Evolutionary conservation across 345 rosid genomes (phyloP), one percentile per base, ranked within the genome.

Genomic region (Pelargonium nanum): DNA sequence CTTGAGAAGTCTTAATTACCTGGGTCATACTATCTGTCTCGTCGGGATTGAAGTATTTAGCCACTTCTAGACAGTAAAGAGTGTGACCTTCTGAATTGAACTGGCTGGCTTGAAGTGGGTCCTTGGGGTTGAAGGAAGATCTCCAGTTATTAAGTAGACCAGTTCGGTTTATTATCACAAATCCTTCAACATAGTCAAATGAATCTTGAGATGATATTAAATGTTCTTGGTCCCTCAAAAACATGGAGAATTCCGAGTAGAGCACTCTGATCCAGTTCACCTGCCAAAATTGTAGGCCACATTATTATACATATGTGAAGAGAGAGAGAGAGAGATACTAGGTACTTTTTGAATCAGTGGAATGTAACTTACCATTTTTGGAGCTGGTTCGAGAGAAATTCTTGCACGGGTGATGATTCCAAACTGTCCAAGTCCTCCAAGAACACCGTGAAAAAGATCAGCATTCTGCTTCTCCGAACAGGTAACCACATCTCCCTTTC

Each of bases 361-460:
- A 6, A 40, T 6, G 3, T 40, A 40, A 6, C 24, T 68, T 83
- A 93, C 99, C 96, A 68, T 87, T 58, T 67, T 66, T 19, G 79
- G 74, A 20, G 96, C 92, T 44, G 80, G 84, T 76, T 74, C 85
- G 30, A 93, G 92, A 55, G 88, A 68, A 19, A 93, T 87, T 62
- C 80, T 65, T 9, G 99, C 97, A 54, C 86, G 76, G 22, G 97
- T 90, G 71, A 94, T 87, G 72, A 94, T 74, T 32, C 99, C 99
- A 61, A 87, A 89, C 76, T 94, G 99, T 58, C 99, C 99, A 53
- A 94, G 92, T 64, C 97, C 99, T 6, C 99, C 97, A 73, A 94
- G 89, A 60, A 81, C 89, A 64, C 89, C 80, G 66, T 87, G 68
- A 65, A 89, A 94, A 57, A 94, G 96, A 61, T 90, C 95, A 50